These are phyloP conservation scores for Dictyostelium intermedium DNA, from an alignment of 78 protist species.

Conservation along the genomic window DNA sequence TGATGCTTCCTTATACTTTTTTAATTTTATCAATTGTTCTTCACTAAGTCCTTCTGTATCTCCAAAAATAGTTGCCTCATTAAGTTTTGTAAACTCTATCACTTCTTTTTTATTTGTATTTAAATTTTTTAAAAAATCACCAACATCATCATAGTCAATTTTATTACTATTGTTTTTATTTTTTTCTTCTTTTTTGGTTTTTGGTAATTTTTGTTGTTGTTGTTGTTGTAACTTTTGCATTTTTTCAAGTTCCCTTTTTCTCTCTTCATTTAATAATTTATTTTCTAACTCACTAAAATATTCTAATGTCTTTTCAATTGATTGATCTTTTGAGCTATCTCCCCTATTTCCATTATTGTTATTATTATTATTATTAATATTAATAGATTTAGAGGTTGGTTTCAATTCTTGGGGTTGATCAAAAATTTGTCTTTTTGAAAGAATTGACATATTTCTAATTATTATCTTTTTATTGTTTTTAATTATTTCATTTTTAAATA, in stretches of 20 bases:
- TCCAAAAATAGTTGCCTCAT: too few relatives aligned
- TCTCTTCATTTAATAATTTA: neutral
- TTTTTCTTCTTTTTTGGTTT: too few relatives aligned
- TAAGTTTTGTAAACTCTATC: too few relatives aligned
- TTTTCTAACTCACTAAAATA: neutral
- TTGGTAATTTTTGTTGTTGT: too few relatives aligned
- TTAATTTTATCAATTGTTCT: neutral
- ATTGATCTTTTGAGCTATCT: neutral
- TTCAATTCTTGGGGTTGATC: neutral
- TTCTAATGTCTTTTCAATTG: neutral
- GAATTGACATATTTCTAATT: constrained; percentile 41
- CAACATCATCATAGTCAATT: neutral
- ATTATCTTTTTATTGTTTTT: neutral
- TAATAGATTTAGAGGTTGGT: neutral
- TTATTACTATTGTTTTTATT: neutral
- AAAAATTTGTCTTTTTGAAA: constrained; percentile 31
- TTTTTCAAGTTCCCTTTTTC: neutral
- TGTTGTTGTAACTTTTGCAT: neutral
- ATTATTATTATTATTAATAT: neutral
- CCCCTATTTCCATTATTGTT: too few relatives aligned
- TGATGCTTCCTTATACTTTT: neutral
- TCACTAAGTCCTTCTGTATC: too few relatives aligned
- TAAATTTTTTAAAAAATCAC: too few relatives aligned
- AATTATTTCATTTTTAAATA: neutral
- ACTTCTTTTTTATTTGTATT: too few relatives aligned